Conservation (phyloP, 106 monocot genomes). For the Acorus gramineus region DNA sequence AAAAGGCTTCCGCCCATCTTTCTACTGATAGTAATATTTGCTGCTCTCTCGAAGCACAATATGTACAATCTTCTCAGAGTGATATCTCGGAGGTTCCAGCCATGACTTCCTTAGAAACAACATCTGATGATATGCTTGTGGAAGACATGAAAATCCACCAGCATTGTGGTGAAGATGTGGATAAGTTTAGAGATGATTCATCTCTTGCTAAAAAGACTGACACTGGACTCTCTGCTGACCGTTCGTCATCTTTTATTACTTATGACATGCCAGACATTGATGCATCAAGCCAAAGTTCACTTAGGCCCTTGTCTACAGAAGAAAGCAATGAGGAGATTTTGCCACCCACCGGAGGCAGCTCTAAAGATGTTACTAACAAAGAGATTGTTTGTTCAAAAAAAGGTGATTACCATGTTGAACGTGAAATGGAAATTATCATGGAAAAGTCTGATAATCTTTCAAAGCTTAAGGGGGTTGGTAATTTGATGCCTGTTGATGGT, state of each 20-base stretch:
- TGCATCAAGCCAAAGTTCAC: conserved; percentile 3
- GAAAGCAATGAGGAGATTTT: conserved; percentile 5
- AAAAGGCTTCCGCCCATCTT: not conserved
- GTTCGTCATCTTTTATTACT: conserved; percentile 10
- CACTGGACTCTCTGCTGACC: not conserved
- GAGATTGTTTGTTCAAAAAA: not conserved
- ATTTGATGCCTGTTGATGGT: conserved; percentile 3
- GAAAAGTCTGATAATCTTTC: conserved; percentile 4
- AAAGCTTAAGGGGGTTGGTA: conserved; percentile 3
- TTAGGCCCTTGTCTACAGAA: conserved; percentile 7
- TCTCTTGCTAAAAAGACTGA: conserved; percentile 2
- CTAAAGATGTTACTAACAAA: not conserved
- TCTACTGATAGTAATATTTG: conserved; percentile 8
- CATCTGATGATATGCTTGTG: not conserved
- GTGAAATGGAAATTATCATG: not conserved
- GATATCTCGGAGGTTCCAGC: not conserved
- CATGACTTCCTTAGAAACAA: conserved; percentile 17
- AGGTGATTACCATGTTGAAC: not conserved
- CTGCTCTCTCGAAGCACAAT: conserved; percentile 3
- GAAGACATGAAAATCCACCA: not conserved
- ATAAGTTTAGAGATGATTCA: not conserved
- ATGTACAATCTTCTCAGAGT: conserved; percentile 7
- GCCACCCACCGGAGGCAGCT: conserved; percentile 1
- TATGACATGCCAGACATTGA: conserved; percentile 10
- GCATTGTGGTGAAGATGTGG: too few relatives aligned